These are phyloP conservation scores for Pyrrhoderma lamaoense DNA, from an alignment of 1,284 basidiomycete species.

Conservation along the genomic window DNA sequence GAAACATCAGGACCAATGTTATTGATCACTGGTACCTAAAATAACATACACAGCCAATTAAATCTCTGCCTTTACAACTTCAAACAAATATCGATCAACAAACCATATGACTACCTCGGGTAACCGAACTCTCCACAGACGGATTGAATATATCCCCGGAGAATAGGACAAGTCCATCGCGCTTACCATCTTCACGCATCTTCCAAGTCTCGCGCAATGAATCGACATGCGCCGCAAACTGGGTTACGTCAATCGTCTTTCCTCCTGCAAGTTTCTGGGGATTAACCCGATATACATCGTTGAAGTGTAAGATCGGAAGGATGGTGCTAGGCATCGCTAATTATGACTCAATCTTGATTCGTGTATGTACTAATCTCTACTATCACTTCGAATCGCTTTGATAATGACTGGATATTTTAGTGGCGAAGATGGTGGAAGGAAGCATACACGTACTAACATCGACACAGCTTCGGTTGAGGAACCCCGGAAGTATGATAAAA, in stretches of 20 bases:
- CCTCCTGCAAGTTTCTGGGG: constrained; percentile 56
- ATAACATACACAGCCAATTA: constrained; percentile 1
- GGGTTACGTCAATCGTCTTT: constrained; percentile 65
- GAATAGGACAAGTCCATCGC: constrained; percentile 77
- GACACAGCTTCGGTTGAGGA: too few species aligned
- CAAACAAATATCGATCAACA: constrained; percentile 19
- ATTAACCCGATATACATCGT: constrained; percentile 71
- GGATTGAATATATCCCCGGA: constrained; percentile 87
- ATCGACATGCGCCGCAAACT: constrained; percentile 60
- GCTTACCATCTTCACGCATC: constrained; percentile 39
- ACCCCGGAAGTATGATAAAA: too few species aligned
- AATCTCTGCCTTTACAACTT: neutral
- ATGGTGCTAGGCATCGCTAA: neutral
- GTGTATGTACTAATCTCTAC: too few species aligned
- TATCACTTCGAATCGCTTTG: too few species aligned
- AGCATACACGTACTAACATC: too few species aligned
- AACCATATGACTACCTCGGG: constrained; percentile 89
- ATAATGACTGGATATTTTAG: too few species aligned
- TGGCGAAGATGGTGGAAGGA: too few species aligned
- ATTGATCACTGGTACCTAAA: constrained; percentile 79
- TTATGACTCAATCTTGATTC: neutral
- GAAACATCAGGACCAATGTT: constrained; percentile 60
- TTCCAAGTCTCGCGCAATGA: constrained; percentile 50
- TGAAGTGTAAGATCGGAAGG: constrained; percentile 51
- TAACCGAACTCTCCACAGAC: constrained; percentile 81